These are phyloP conservation scores for Fusarium piperis DNA, from an alignment of 2,329 filamentous ascomycete genomes.

Conservation along the genomic window DNA sequence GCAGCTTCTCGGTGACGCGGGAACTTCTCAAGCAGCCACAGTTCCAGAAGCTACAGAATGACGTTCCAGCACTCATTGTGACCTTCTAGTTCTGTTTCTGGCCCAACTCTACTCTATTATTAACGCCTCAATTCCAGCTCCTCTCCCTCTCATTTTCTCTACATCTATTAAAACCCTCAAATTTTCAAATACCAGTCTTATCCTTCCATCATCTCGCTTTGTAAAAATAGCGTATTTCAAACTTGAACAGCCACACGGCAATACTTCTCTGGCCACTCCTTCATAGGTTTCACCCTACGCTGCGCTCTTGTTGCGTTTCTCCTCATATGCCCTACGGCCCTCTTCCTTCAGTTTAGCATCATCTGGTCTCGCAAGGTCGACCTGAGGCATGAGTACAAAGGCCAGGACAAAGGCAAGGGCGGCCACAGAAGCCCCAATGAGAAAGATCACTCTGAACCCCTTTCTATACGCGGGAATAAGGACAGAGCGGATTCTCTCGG, in stretches of 20 bases:
- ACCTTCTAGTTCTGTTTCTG: neutral
- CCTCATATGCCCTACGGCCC: slow-evolving; percentile 38
- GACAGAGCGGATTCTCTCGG: slow-evolving; percentile 43
- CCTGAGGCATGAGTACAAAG: slow-evolving; percentile 52
- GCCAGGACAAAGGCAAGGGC: slow-evolving; percentile 50
- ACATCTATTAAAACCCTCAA: neutral
- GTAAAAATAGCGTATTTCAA: neutral
- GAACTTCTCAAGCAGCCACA: neutral
- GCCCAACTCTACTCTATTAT: neutral
- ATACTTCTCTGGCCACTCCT: neutral
- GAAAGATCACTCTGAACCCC: slow-evolving; percentile 52
- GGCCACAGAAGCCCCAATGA: slow-evolving; percentile 49
- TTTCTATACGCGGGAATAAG: slow-evolving; percentile 50
- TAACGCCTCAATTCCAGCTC: neutral
- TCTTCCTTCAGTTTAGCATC: slow-evolving; percentile 50
- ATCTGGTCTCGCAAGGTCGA: slow-evolving; percentile 50
- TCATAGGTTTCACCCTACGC: neutral
- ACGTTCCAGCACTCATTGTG: neutral
- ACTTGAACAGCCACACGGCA: neutral
- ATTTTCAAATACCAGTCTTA: neutral
- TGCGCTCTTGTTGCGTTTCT: slow-evolving; percentile 6
- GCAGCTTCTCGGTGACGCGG: no score
- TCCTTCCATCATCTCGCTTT: neutral
- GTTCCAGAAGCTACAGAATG: neutral
- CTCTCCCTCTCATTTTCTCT: neutral